Percentiles rank a stretch among this genome's conserved stretches.
phyloP scores from a whole-genome alignment of 169 alveolate genomes.

The Babesia bigemina region DNA sequence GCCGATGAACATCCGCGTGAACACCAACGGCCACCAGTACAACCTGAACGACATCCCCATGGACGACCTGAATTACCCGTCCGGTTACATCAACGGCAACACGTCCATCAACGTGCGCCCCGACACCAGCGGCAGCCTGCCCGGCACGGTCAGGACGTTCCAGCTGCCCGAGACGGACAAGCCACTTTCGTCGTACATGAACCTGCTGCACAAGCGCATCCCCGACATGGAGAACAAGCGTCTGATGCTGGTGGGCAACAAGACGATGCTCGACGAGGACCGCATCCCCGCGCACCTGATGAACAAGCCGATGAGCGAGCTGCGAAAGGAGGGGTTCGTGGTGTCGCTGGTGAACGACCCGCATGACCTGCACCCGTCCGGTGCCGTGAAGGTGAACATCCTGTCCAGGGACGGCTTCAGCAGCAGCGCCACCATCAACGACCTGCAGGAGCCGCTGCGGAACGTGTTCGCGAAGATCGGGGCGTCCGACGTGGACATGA shows the following conservation, averaged over 20 bases:
- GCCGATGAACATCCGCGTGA: conserved; percentile 53
- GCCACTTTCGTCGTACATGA: conserved; percentile 30
- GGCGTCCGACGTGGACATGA: conserved; percentile 20
- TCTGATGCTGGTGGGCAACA: conserved; percentile 33
- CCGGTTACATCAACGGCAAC: conserved; percentile 49
- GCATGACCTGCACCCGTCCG: conserved; percentile 23
- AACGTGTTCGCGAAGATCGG: conserved; percentile 47
- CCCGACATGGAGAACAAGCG: conserved; percentile 52
- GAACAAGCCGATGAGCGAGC: conserved; percentile 48
- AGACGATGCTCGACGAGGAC: conserved; percentile 42
- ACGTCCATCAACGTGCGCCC: conserved; percentile 42
- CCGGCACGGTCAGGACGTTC: conserved; percentile 57
- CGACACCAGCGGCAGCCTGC: conserved; percentile 54
- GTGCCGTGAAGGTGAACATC: conserved; percentile 39
- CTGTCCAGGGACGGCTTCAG: conserved; percentile 53
- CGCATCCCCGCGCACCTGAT: conserved; percentile 51
- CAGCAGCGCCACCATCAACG: conserved; percentile 24
- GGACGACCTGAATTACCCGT: conserved; percentile 52
- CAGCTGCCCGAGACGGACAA: conserved; percentile 51
- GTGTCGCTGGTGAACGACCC: conserved; percentile 50
- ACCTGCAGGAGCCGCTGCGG: conserved; percentile 61
- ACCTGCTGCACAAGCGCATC: conserved; percentile 9
- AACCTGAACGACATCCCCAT: conserved; percentile 44
- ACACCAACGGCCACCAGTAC: conserved; percentile 34
- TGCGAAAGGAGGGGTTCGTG: conserved; percentile 32